Percentiles rank a stretch among this genome's conserved stretches.
These are phyloP conservation scores for Ustilago shanxiensis DNA, from an alignment of 1,284 basidiomycete genomes.

Conservation along the genomic window DNA sequence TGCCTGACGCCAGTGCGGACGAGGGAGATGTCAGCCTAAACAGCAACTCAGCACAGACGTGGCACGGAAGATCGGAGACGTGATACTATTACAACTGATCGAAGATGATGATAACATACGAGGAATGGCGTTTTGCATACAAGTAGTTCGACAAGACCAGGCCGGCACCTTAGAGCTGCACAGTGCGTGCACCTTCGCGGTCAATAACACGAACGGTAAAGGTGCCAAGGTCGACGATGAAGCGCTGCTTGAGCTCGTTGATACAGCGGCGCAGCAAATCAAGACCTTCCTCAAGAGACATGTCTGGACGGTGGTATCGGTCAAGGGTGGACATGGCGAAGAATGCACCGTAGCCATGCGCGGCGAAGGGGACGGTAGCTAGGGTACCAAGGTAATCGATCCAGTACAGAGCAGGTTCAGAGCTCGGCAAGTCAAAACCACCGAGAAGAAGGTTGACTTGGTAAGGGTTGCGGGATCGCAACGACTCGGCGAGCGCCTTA, in stretches of 20 bases:
- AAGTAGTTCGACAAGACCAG: background rate
- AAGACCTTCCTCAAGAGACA: slow-evolving; percentile 84
- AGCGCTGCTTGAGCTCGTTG: slow-evolving; percentile 85
- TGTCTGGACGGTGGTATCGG: slow-evolving; percentile 81
- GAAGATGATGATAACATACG: no score
- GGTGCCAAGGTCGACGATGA: slow-evolving; percentile 78
- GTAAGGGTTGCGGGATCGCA: slow-evolving; percentile 90
- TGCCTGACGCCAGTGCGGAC: no score
- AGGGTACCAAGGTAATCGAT: slow-evolving; percentile 94
- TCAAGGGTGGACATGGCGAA: slow-evolving; percentile 93
- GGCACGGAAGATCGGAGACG: no score
- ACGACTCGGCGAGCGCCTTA: slow-evolving; percentile 85
- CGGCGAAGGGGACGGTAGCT: slow-evolving; percentile 89
- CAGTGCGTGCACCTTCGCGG: slow-evolving; percentile 84
- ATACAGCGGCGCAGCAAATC: slow-evolving; percentile 87
- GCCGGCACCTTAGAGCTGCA: slow-evolving; percentile 69
- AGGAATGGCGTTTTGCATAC: background rate
- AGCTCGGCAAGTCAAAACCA: slow-evolving; percentile 82
- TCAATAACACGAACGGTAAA: slow-evolving; percentile 93
- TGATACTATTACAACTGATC: no score
- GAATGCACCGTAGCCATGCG: slow-evolving; percentile 94
- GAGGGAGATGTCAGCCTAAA: no score
- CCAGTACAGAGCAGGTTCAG: slow-evolving; percentile 86
- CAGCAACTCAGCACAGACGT: no score
- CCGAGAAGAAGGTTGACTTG: slow-evolving; percentile 92